phyloP scores from a whole-genome alignment of 176 grass and related monocot species.

The Aegilops bicornis region DNA sequence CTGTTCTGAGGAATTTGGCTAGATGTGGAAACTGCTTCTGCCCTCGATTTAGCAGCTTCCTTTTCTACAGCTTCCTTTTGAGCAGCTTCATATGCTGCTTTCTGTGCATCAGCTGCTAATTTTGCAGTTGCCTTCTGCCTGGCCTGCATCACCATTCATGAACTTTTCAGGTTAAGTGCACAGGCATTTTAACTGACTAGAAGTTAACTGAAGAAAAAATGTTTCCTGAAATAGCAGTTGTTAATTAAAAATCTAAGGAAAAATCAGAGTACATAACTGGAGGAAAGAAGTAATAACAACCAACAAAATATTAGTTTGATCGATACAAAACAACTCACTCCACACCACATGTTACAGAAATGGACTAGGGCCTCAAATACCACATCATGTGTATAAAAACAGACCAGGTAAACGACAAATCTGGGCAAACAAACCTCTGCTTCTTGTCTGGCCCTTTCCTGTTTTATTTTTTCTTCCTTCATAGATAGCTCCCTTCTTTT shows the following conservation, averaged over 20 bases:
- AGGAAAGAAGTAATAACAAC: neutral
- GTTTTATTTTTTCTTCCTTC: constrained; percentile 72
- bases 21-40: constrained; percentile 37
- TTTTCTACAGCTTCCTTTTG: constrained; percentile 71
- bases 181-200: neutral
- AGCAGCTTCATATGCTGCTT: constrained; percentile 59
- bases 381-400: neutral
- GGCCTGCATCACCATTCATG: constrained; percentile 41
- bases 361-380: neutral
- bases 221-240: neutral
- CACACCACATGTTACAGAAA: constrained; percentile 3
- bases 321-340: neutral
- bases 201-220: constrained; percentile 16
- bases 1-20: constrained; percentile 31
- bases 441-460: constrained; percentile 84
- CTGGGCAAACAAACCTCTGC: constrained; percentile 60
- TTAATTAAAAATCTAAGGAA: neutral
- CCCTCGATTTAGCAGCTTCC: constrained; percentile 56
- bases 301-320: neutral
- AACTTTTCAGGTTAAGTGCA: constrained; percentile 24
- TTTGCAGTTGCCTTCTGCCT: constrained; percentile 70
- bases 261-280: neutral
- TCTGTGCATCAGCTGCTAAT: constrained; percentile 71
- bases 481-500: constrained; percentile 71
- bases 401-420: neutral